Conservation (phyloP, 306 rosid genomes). For the Phaseolus lunatus region DNA sequence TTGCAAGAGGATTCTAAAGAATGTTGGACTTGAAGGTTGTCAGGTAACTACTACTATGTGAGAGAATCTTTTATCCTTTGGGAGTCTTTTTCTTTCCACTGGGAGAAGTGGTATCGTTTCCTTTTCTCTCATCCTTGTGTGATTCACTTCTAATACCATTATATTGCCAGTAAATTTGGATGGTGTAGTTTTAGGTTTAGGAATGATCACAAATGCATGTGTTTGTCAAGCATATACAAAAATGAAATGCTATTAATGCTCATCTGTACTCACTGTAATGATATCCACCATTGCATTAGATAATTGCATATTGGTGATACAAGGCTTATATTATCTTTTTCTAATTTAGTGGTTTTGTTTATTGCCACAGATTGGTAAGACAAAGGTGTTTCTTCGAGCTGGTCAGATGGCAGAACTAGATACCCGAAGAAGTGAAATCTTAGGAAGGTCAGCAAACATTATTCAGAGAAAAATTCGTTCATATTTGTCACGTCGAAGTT, state of each 20-base stretch:
- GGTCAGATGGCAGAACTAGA: constrained; percentile 94
- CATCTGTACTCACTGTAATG: constrained; percentile 27
- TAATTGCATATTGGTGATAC: constrained; percentile 5
- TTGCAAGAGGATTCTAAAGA: constrained; percentile 79
- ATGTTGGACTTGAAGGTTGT: constrained; percentile 77
- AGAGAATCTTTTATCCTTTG: constrained; percentile 12
- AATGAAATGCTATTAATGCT: constrained; percentile 7
- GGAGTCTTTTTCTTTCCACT: constrained; percentile 3
- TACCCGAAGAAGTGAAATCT: constrained; percentile 75
- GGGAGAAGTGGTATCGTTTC: neutral
- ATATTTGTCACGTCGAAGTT: constrained; percentile 72
- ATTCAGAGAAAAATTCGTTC: constrained; percentile 82
- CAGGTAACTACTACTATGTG: constrained; percentile 62
- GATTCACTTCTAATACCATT: neutral
- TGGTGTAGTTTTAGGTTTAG: constrained; percentile 11
- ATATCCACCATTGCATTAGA: constrained; percentile 17
- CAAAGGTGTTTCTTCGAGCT: constrained; percentile 87
- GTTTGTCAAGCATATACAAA: neutral
- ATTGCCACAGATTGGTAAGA: constrained; percentile 79
- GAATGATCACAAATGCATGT: constrained; percentile 9
- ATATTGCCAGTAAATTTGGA: neutral
- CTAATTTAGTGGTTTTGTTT: constrained; percentile 30
- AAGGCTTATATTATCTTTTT: constrained; percentile 8
- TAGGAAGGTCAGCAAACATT: constrained; percentile 84
- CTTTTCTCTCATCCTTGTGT: neutral